phyloP scores from a whole-genome alignment of 2,329 filamentous ascomycete genomes.

The Hortaea sp. region DNA sequence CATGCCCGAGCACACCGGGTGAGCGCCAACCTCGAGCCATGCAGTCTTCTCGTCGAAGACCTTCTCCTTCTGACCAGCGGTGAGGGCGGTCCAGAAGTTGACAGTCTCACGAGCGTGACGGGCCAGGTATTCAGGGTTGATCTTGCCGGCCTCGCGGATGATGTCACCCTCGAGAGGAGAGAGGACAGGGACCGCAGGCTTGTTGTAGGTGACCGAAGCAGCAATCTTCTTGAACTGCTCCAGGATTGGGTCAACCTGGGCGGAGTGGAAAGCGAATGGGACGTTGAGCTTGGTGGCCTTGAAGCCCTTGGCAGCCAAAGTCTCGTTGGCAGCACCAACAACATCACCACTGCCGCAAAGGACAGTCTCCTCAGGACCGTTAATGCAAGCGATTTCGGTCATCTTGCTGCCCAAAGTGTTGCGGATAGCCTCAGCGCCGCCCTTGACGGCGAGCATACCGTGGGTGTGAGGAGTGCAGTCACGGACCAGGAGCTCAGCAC shows the following conservation, averaged over 20 bases:
- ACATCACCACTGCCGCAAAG: constrained; percentile 54
- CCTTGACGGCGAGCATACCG: constrained; percentile 53
- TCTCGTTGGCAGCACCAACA: constrained; percentile 43
- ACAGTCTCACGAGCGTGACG: constrained; percentile 59
- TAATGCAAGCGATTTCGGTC: constrained; percentile 60
- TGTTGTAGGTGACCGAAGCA: constrained; percentile 44
- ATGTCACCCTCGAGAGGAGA: constrained; percentile 57
- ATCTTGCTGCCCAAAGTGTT: constrained; percentile 42
- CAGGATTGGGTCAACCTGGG: constrained; percentile 54
- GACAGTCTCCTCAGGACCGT: constrained; percentile 65
- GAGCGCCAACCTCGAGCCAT: constrained; percentile 66
- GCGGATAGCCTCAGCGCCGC: constrained; percentile 41
- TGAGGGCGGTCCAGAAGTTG: constrained; percentile 55
- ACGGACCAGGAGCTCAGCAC: constrained; percentile 55
- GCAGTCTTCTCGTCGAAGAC: constrained; percentile 55
- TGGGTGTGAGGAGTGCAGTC: constrained; percentile 59
- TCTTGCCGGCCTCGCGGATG: constrained; percentile 45
- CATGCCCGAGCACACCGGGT: constrained; percentile 59
- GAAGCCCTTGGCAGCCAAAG: constrained; percentile 43
- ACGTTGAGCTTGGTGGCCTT: constrained; percentile 55
- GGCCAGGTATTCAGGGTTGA: constrained; percentile 54
- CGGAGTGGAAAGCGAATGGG: constrained; percentile 58
- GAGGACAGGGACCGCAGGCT: constrained; percentile 52
- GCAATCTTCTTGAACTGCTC: constrained; percentile 49
- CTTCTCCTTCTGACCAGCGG: constrained; percentile 47